phyloP scores from a whole-genome alignment of 352 stramenopile genomes.

The Globisporangium megalacanthum region DNA sequence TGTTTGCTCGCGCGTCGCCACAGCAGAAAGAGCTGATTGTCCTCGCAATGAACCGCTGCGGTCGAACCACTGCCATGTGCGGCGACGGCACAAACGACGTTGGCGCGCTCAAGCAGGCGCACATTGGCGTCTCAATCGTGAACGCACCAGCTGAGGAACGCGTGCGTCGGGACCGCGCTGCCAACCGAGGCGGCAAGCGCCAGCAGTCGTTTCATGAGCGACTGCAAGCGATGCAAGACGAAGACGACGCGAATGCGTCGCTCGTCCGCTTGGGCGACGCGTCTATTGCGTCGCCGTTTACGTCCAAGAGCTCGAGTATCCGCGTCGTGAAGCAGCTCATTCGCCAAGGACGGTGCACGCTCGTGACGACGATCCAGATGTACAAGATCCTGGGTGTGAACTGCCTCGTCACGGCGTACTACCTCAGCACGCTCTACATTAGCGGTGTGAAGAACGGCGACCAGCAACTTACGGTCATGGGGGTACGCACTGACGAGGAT shows the following conservation, averaged over 20 bases:
- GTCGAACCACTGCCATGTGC: slow-evolving; percentile 90
- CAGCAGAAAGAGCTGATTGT: slow-evolving; percentile 92
- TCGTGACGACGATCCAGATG: slow-evolving; percentile 95
- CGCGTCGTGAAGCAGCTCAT: slow-evolving; percentile 86
- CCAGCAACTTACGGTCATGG: slow-evolving; percentile 70
- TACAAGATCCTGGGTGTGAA: slow-evolving; percentile 95
- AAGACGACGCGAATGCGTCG: slow-evolving; percentile 25
- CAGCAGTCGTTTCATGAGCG: slow-evolving; percentile 11
- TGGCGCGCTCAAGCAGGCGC: slow-evolving; percentile 84
- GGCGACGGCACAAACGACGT: slow-evolving; percentile 97
- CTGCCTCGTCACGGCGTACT: slow-evolving; percentile 92
- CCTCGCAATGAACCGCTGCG: slow-evolving; percentile 82
- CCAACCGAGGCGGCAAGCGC: neutral
- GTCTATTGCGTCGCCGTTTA: slow-evolving; percentile 97
- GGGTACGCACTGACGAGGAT: slow-evolving; percentile 17
- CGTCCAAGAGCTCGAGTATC: slow-evolving; percentile 82
- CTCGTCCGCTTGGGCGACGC: slow-evolving; percentile 95
- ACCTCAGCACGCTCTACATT: slow-evolving; percentile 92
- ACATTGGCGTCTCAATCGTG: slow-evolving; percentile 94
- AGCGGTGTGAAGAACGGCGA: slow-evolving; percentile 95
- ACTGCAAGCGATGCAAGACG: slow-evolving; percentile 19
- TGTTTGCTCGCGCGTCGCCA: slow-evolving; percentile 92
- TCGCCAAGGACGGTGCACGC: slow-evolving; percentile 92
- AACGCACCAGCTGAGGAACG: slow-evolving; percentile 24
- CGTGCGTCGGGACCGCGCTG: neutral